These are phyloP conservation scores for Dendrothele bispora DNA, from an alignment of 768 basidiomycete species.

Conservation along the genomic window DNA sequence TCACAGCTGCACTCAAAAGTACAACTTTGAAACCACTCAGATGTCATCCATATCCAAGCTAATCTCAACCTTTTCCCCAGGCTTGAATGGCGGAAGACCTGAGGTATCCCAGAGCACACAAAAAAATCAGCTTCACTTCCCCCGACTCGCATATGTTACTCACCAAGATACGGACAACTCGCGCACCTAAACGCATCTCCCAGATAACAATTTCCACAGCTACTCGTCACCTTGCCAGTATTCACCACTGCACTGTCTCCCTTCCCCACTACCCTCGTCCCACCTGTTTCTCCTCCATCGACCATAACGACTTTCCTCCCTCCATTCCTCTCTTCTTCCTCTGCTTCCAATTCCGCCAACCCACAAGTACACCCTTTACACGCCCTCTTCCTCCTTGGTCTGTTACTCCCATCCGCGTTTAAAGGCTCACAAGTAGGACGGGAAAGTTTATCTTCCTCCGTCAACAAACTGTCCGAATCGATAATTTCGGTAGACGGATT, in stretches of 20 bases:
- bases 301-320: slow-evolving; percentile 68
- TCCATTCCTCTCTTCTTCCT: slow-evolving; percentile 63
- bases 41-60: slow-evolving; percentile 89
- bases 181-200: slow-evolving; percentile 98
- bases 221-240: slow-evolving; percentile 88
- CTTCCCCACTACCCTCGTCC: slow-evolving; percentile 58
- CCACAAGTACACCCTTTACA: slow-evolving; percentile 98
- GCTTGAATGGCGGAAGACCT: slow-evolving; percentile 98
- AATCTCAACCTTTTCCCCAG: slow-evolving; percentile 96
- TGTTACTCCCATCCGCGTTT: slow-evolving; percentile 36
- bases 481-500: slow-evolving; percentile 71
- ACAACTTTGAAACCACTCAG: slow-evolving; percentile 35
- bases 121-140: too few species aligned
- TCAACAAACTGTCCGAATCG: slow-evolving; percentile 82
- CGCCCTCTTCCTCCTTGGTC: slow-evolving; percentile 83
- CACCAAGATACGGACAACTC: slow-evolving; percentile 94
- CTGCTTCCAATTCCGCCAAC: slow-evolving; percentile 89
- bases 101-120: too few species aligned
- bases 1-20: too few species aligned
- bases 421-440: slow-evolving; percentile 75
- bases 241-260: slow-evolving; percentile 67
- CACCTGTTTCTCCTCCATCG: slow-evolving; percentile 54
- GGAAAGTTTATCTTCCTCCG: slow-evolving; percentile 78
- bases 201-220: slow-evolving; percentile 96
- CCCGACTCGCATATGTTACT: too few species aligned